Base-by-base conservation (phyloP, 2,329 filamentous ascomycete genomes). In the Colletotrichum salicis region DNA sequence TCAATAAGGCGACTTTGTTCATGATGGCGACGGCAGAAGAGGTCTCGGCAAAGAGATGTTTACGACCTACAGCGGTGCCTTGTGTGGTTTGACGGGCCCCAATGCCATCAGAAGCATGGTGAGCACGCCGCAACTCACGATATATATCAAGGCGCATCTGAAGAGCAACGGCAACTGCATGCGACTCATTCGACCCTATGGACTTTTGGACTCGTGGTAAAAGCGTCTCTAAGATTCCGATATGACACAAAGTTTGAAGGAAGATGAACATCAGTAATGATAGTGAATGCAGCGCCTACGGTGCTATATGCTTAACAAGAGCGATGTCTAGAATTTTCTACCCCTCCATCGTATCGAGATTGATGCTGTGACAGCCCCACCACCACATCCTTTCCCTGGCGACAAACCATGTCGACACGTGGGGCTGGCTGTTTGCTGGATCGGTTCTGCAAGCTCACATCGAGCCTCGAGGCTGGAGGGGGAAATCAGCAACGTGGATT, bases 1-100 rank as follows among this genome's bases (percentile, higher is more conserved):
- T 80, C 67, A 85, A 79, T 74, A 84, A 77, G 63, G 77, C 78
- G 71, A 81, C 77, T 71, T 82, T 80, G 74, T 81, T 80, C 81
- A 82, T 80, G 72, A 72, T 71, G 67, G 57, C 79, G 71, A 72
- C 66, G 67, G 61, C 67, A 55, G 67, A 54, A 12, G 70, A 72
- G 60, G 70, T 70, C 59, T 72, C 70, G 41, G 48, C 70, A 64
- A 70, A 66, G 65, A 60, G 48, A 33, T 64, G 59, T 5, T 64
- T 58, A 69, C 70, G 65, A 72, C 59, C 65, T 64, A 64, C 37
- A 22, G 31, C 59, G 59, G 70, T 41, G 55, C 65, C 60, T 56
- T 51, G 35, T 4, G 31, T 35, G 48, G 15, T 35, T 31, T 22
- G 55, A 56, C n/a, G 45, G n/a, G 35, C 8, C 19, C 35, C 52